Conservation (phyloP, 2,329 filamentous ascomycete species). For the Penicillium sp. region DNA sequence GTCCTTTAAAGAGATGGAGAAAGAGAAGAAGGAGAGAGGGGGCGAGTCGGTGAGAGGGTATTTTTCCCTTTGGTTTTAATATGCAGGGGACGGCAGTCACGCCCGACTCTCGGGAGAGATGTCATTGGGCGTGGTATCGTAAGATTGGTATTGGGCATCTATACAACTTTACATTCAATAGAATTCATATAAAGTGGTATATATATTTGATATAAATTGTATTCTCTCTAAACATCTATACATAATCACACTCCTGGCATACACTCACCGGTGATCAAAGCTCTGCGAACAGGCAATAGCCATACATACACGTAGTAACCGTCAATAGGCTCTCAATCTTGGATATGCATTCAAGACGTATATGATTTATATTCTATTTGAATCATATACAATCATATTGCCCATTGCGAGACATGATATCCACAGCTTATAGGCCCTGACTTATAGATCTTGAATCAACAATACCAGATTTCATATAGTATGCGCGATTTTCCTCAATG, state of each 20-base stretch:
- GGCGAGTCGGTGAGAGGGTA: conserved; percentile 26
- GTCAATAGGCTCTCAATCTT: not conserved
- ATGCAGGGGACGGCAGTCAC: not conserved
- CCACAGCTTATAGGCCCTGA: too few species aligned
- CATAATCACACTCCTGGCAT: too few species aligned
- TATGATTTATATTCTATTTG: not conserved
- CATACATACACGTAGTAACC: not conserved
- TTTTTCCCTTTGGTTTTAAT: conserved; percentile 14
- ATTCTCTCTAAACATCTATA: too few species aligned
- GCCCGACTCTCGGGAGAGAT: not conserved
- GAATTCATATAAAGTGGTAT: too few species aligned
- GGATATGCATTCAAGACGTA: not conserved
- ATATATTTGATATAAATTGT: not conserved
- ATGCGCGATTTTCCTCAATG: conserved; percentile 9
- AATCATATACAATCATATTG: not conserved
- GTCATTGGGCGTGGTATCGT: conserved; percentile 7
- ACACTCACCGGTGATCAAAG: not conserved
- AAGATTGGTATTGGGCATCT: conserved; percentile 17
- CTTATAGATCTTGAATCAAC: not conserved
- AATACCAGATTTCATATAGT: not conserved
- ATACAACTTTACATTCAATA: not conserved
- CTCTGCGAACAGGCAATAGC: not conserved
- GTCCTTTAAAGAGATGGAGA: not conserved
- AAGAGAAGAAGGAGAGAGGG: conserved; percentile 12
- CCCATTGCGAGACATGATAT: not conserved